Evolutionary conservation across 805 yeast genomes (phyloP), one percentile per base, ranked within the genome.

Genomic region (Ogataea polymorpha): DNA sequence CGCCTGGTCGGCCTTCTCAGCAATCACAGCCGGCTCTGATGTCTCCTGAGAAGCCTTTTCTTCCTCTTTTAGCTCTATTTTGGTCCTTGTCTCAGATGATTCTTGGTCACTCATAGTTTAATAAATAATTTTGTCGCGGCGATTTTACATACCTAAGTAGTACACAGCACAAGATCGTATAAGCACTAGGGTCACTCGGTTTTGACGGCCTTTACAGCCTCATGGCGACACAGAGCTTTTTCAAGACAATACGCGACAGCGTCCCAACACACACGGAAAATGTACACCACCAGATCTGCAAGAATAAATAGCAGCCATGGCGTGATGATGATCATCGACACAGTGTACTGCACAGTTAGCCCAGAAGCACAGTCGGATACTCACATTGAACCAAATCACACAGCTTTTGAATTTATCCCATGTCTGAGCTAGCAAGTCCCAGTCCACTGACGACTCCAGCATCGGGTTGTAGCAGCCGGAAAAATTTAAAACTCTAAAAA

Each of bases 21-120:
- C 10, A 9, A 26, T 13, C 4, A 24, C 15, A 2, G 40, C 12
- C 9, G 36, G 11, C 15, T 31, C 33, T 11, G 28, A 17, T 7
- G 23, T 23, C 28, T 36, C 18, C 14, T 15, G 15, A 13, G 32
- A 17, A 15, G 11, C n/a, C 17, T 14, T 33, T 17, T 33, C n/a
- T 6, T 25, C 27, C 13, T 20, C 25, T 4, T 32, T 14, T n/a
- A 23, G 17, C 5, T 15, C 21, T 15, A 17, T 12, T 13, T 11
- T 16, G n/a, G 20, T 15, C n/a, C 7, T 16, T 12, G 35, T 6
- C 12, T 31, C 41, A 11, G 20, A 13, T 3, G 18, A 4, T 14
- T 24, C 31, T 18, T 23, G 30, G 41, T 46, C 48, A 30, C 47
- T 44, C 29, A 79, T 79, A 29, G 15, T 30, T 71, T 11, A 26